These are phyloP conservation scores for Murraya paniculata DNA, from an alignment of 345 rosid genomes.

Conservation along the genomic window DNA sequence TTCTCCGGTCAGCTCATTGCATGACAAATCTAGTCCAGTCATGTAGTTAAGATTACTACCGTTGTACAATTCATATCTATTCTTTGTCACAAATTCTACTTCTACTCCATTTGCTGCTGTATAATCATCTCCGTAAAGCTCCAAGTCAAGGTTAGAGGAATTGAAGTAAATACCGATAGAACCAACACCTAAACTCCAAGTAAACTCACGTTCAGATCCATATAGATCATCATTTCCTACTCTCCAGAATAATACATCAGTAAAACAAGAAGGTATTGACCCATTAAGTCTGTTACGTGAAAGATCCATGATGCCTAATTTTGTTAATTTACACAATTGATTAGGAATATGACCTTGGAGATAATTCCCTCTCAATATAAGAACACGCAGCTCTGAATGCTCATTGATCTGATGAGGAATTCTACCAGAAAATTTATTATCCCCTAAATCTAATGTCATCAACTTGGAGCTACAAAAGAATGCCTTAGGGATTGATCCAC, in stretches of 20 bases:
- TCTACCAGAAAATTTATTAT: background rate
- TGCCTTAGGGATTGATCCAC: background rate
- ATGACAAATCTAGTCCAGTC: background rate
- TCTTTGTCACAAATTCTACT: background rate
- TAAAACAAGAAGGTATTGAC: background rate
- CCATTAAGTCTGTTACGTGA: background rate
- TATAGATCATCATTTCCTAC: background rate
- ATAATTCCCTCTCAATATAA: background rate
- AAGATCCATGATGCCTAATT: background rate
- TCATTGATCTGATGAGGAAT: background rate
- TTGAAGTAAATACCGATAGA: background rate
- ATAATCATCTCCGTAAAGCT: accelerated
- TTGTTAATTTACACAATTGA: background rate
- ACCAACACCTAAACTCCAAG: too few relatives aligned
- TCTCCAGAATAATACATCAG: background rate
- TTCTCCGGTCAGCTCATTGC: background rate
- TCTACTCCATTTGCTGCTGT: background rate
- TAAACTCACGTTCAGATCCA: background rate
- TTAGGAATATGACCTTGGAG: background rate
- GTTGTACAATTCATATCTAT: background rate
- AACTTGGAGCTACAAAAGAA: background rate
- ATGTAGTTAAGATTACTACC: background rate
- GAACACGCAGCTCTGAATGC: background rate
- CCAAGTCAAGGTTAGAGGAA: background rate
- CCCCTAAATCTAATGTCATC: background rate